Percentiles rank a stretch among this genome's conserved stretches.
Evolutionary conservation across 257 asterid species (phyloP).

Genomic region (Solanum ossicruentum): DNA sequence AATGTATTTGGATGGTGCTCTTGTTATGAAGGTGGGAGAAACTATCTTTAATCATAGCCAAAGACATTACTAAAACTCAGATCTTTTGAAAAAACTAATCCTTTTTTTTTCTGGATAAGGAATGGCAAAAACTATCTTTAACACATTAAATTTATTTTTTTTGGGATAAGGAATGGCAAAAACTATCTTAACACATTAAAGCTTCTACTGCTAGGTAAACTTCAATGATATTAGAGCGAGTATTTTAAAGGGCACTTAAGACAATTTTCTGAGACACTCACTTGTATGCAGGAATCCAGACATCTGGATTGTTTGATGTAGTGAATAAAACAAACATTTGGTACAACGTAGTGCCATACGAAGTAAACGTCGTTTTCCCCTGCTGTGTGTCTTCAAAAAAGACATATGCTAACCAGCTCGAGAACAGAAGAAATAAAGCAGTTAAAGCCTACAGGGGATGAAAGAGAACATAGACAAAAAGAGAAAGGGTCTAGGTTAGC

Average conservation of each 20-base stretch:
- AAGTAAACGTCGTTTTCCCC: conserved; percentile 61
- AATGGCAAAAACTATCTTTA: background rate
- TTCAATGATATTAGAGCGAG: background rate
- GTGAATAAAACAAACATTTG: conserved; percentile 91
- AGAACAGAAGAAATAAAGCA: conserved; percentile 72
- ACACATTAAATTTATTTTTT: background rate
- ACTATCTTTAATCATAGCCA: background rate
- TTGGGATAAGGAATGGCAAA: background rate
- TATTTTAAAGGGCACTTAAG: background rate
- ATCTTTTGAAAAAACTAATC: background rate
- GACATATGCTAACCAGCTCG: conserved; percentile 95
- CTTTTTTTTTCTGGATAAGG: background rate
- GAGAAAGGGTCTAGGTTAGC: background rate
- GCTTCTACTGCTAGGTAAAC: background rate
- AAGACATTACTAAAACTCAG: background rate
- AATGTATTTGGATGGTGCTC: background rate
- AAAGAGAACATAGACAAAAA: background rate
- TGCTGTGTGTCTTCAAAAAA: conserved; percentile 92
- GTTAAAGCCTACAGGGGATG: conserved; percentile 56
- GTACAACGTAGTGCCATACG: conserved; percentile 62
- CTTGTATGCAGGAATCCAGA: conserved; percentile 99
- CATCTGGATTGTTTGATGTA: conserved; percentile 97
- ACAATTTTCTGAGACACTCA: conserved; percentile 19
- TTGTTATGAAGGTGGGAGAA: background rate
- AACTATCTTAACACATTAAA: background rate